Evolutionary conservation across 2,329 filamentous ascomycete genomes (phyloP), one percentile per base, ranked within the genome.

Genomic region (Fonsecaea monophora): DNA sequence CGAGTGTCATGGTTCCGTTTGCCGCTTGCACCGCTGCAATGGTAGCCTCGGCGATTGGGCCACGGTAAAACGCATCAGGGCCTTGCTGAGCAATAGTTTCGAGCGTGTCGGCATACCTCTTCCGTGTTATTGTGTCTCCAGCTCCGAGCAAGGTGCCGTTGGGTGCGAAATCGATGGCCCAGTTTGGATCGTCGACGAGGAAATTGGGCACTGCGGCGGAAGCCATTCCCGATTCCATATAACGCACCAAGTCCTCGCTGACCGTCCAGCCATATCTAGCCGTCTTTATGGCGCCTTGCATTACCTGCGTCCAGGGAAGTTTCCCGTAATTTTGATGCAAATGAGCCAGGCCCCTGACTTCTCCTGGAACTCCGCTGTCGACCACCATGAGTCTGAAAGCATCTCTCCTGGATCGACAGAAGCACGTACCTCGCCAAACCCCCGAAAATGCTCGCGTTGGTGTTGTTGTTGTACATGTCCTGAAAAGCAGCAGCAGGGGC

Each of bases 101-200:
- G 0, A 98, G 84, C 0, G 93, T 92, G 67, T 92, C 76, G 72
- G 92, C 93, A 75, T 94, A 96, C 65, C 94, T 86, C 74, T 89
- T 90, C 53, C 94, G 84, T 0, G 90, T 94, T 74, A 98, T 92
- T 0, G 79, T 89, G 57, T 96, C 92, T 18, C 92, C 92, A 2
- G 93, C 78, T 18, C 85, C 82, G 0, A 97, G 73, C 2, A 92
- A 82, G 0, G 85, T 89, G 3, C 93, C 94, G 67, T 94, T 88
- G 0, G 92, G 92, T 1, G 92, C 93, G 80, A 97, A 97, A 75
- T 97, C 94, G 56, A 91, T 77, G 0, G 94, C 92, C 90, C 92
- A 98, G 3, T 87, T 86, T 0, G 90, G 88, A 64, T 97, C 88
- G 2, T 90, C 83, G 0, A 88, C 81, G 0, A 97, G 80, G 73